Percentiles rank a stretch among this genome's conserved stretches.
phyloP scores from a whole-genome alignment of 768 basidiomycete species.

The Rhizopogon vulgaris region DNA sequence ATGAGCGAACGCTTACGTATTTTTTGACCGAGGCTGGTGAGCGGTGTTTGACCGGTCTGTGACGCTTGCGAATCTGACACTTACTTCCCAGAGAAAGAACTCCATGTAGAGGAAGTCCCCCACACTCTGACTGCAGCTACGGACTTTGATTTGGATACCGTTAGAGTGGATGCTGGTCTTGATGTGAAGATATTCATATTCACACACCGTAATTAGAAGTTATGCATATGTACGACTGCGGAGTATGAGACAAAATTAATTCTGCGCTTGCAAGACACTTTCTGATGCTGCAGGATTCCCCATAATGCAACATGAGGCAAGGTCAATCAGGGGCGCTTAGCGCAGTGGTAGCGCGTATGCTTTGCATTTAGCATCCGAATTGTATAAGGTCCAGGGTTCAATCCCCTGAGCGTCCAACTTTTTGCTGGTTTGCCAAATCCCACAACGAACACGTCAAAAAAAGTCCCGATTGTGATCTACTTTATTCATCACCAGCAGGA shows the following conservation, averaged over 20 bases:
- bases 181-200: constrained; percentile 43
- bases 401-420: constrained; percentile 36
- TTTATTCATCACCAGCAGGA: too few species aligned
- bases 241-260: too few species aligned
- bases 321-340: constrained; percentile 10
- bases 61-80: not conserved
- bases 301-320: not conserved
- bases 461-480: too few species aligned
- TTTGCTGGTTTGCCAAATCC: constrained; percentile 5
- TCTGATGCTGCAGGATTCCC: too few species aligned
- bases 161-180: constrained; percentile 26
- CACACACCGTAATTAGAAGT: constrained; percentile 6
- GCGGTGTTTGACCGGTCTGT: not conserved
- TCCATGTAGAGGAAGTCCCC: constrained; percentile 23
- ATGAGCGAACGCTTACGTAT: constrained; percentile 40
- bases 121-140: constrained; percentile 4
- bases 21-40: constrained; percentile 37
- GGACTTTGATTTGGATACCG: constrained; percentile 18
- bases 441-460: too few species aligned
- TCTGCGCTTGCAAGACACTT: too few species aligned
- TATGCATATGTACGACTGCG: too few species aligned
- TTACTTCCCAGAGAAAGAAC: constrained; percentile 13
- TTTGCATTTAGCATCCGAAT: constrained; percentile 15
- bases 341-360: constrained; percentile 27
- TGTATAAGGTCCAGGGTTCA: constrained; percentile 41